Evolutionary conservation across 2,329 filamentous ascomycete species (phyloP), one percentile per base, ranked within the genome.

Genomic region (Emergomyces africanus): DNA sequence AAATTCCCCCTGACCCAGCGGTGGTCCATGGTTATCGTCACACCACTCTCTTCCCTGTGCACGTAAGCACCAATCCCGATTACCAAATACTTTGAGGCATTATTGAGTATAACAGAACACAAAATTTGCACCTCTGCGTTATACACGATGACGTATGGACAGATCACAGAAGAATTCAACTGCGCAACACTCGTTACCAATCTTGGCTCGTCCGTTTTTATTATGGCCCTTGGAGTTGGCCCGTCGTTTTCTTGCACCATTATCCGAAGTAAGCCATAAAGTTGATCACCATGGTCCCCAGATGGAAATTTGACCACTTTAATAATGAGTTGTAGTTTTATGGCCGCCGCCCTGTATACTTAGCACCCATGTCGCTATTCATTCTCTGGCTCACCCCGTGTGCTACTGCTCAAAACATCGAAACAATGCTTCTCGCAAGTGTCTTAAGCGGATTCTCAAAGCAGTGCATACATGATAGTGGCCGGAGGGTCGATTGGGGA

Each of bases 401-500:
- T 14, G 79, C 81, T 4, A 81, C 77, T 20, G 73, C 78, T 0
- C 72, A 79, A 50, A 81, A 77, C 62, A 81, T 85, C 61, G 73
- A 72, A 46, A 78, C 79, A 1, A 74, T 87, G 3, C 68, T 86
- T 37, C 75, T 84, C 15, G 72, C 85, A 25, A 78, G 84, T 53
- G 85, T 86, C 74, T 80, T 86, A 59, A 78, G 78, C 8, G 80
- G 81, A 39, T 70, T 78, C 10, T 83, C 82, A 64, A n/a, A 81
- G 80, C 8, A 84, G 81, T 62, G 82, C 84, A 2, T 87, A 87
- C 64, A 70, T 88, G 60, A 82, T 81, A 56, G 88, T 94, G 0
- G 85, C 87, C 0, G 89, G 89, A 39, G 88, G 88, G 18, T 91
- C 88, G 0, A 87, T 94, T 10, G 86, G 88, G 44, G 89, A 94